Conservation (phyloP, 1,284 basidiomycete genomes). For the Amylostereum areolatum region DNA sequence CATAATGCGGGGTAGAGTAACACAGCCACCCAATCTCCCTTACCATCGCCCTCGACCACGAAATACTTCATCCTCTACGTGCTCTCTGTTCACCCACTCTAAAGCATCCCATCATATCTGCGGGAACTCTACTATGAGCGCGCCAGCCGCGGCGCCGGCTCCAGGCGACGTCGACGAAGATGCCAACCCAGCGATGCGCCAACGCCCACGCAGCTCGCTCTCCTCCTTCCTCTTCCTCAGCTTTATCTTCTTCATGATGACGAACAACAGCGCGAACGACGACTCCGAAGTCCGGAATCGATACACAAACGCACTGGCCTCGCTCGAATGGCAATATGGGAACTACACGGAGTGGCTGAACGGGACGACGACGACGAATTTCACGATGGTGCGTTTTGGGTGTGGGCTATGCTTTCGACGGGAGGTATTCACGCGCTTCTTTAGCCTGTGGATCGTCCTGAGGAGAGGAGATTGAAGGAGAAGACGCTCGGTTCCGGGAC, state of each 20-base stretch:
- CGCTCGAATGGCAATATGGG: conserved; percentile 49
- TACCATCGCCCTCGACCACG: no score
- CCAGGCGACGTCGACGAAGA: conserved; percentile 26
- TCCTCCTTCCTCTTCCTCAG: conserved; percentile 70
- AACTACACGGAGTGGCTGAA: conserved; percentile 76
- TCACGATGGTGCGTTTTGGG: conserved; percentile 51
- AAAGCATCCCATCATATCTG: no score
- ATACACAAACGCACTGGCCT: conserved; percentile 56
- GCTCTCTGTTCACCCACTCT: no score
- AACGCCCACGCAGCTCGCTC: conserved; percentile 48
- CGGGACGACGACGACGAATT: conserved; percentile 58
- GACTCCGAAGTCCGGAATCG: conserved; percentile 55
- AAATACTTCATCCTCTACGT: no score
- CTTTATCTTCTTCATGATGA: conserved; percentile 71
- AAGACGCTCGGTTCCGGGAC: conserved; percentile 42
- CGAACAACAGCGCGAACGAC: conserved; percentile 54
- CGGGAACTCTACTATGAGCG: no score
- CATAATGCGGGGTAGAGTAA: no score
- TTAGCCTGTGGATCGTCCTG: conserved; percentile 47
- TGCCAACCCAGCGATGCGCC: conserved; percentile 22
- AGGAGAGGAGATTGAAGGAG: conserved; percentile 43
- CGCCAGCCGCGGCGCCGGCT: not conserved
- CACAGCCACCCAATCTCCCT: no score
- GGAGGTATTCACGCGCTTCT: not conserved
- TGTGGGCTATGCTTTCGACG: conserved; percentile 6